Evolutionary conservation across 2,329 filamentous ascomycete genomes (phyloP), one percentile per base, ranked within the genome.

Genomic region (Mycosphaerella sp.): DNA sequence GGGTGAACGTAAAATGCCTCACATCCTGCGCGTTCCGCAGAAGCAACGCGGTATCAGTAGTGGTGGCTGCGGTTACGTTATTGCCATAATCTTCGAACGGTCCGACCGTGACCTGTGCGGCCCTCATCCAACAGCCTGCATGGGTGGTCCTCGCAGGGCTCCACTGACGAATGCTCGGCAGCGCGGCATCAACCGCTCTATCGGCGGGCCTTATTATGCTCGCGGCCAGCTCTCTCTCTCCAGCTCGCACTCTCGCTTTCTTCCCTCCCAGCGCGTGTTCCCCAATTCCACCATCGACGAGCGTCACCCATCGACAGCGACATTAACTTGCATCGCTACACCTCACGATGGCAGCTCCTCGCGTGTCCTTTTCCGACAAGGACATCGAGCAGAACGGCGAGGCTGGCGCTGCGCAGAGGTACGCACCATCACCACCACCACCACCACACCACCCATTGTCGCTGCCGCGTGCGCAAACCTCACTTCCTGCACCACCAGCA

Each of bases 351-450:
- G 62, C 69, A 51, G 68, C 68, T 56, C 69, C 68, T 45, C 67
- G 69, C 55, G 69, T 70, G 57, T 68, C 68, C 66, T 70, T 70
- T 63, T 65, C 63, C 60, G 69, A 71, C 59, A 70, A 70, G 65
- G 68, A 70, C 62, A 56, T 69, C 54, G 69, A 71, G 63, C 70
- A 69, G 59, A 67, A 68, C 53, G 66, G 62, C 58, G 63, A 64
- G 47, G 66, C 62, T 47, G 62, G 63, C 52, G 55, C 48, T 26
- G 48, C 44, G 12, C 54, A 57, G 21, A 56, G 59, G 58, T 61
- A 57, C 52, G 56, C 45, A 31, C 31, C 44, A 36, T 23, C 45
- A 23, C 39, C 49, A 31, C 23, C 44, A 36, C 31, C 45, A 23
- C 34, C 49, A 31, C 31, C 44, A 36, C 31, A 36, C 31, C 45